Conservation (phyloP, 352 stramenopile genomes). For the Globisporangium sylvaticum region DNA sequence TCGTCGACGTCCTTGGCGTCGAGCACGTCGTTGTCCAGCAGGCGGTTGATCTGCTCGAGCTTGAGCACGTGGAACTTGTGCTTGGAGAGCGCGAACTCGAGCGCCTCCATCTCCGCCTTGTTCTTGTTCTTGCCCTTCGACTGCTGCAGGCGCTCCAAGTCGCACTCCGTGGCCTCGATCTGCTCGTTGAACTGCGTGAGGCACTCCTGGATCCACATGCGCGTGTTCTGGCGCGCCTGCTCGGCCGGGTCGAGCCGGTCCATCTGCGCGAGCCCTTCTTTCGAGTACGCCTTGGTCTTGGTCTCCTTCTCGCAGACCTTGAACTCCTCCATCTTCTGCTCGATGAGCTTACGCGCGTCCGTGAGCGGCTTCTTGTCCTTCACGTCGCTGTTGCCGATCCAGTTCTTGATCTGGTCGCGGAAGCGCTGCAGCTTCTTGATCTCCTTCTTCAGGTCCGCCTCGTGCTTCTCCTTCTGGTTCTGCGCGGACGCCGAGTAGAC, state of each 20-base stretch:
- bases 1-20: constrained; percentile 91
- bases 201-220: constrained; percentile 80
- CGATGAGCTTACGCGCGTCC: constrained; percentile 91
- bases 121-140: constrained; percentile 95
- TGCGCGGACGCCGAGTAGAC: constrained; percentile 95
- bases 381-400: constrained; percentile 96
- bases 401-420: constrained; percentile 99
- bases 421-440: constrained; percentile 99
- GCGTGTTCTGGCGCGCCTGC: constrained; percentile 73
- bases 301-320: constrained; percentile 99
- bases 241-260: constrained; percentile 91
- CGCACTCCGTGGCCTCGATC: constrained; percentile 80
- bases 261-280: constrained; percentile 94
- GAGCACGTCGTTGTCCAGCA: constrained; percentile 96
- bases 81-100: constrained; percentile 86
- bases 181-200: constrained; percentile 87
- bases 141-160: constrained; percentile 70
- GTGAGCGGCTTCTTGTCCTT: constrained; percentile 95
- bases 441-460: constrained; percentile 99
- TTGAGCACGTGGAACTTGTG: constrained; percentile 98
- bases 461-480: constrained; percentile 99
- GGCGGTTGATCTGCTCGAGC: constrained; percentile 96
- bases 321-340: constrained; percentile 99
- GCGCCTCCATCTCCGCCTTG: constrained; percentile 90
- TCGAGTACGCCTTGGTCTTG: constrained; percentile 99